phyloP scores from a whole-genome alignment of 2,329 filamentous ascomycete species.

The Penicillium hordei region DNA sequence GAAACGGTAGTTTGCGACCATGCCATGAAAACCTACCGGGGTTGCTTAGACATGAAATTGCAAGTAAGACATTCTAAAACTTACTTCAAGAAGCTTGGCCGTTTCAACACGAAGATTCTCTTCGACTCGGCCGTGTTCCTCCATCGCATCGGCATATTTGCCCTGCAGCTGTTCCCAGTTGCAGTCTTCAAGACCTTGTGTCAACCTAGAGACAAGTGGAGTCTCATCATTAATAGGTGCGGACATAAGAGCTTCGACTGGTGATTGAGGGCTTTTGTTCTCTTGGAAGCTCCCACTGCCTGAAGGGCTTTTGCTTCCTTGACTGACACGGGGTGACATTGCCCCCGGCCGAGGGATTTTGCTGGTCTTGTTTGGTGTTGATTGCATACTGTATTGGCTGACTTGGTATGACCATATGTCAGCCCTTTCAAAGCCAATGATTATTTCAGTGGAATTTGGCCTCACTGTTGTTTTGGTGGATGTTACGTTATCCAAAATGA shows the following conservation, averaged over 20 bases:
- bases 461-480: slow-evolving; percentile 1
- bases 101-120: slow-evolving; percentile 66
- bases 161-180: slow-evolving; percentile 77
- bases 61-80: background rate
- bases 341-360: slow-evolving; percentile 9
- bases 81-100: slow-evolving; percentile 63
- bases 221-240: slow-evolving; percentile 7
- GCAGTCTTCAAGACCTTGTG: slow-evolving; percentile 57
- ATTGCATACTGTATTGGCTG: background rate
- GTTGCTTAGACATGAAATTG: background rate
- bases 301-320: slow-evolving; percentile 14
- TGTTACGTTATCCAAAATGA: background rate
- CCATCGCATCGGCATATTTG: slow-evolving; percentile 66
- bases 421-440: background rate
- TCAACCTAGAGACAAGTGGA: slow-evolving; percentile 36
- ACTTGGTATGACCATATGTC: background rate
- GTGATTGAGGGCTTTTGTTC: slow-evolving; percentile 15
- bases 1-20: slow-evolving; percentile 73
- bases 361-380: slow-evolving; percentile 6
- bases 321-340: slow-evolving; percentile 13
- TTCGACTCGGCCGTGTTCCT: slow-evolving; percentile 63
- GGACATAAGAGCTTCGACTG: slow-evolving; percentile 1
- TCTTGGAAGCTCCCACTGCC: slow-evolving; percentile 3
- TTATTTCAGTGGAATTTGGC: background rate
- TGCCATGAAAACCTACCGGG: slow-evolving; percentile 67